Evolutionary conservation across 768 basidiomycete species (phyloP).

Genomic region (Fomitopsis serialis): DNA sequence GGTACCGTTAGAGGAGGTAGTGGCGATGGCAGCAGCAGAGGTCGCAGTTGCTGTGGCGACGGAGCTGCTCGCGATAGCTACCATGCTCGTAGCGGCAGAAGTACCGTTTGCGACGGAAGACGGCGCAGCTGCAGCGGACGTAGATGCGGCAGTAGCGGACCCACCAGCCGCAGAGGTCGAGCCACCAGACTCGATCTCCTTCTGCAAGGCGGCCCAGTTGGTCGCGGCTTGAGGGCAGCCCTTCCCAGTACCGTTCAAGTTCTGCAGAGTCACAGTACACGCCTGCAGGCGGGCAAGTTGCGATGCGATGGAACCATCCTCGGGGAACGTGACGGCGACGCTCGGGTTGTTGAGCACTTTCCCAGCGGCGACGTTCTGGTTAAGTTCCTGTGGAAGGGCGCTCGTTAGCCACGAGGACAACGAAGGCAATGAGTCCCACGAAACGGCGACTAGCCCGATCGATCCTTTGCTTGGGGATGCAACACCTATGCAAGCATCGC

Average conservation of each 20-base stretch:
- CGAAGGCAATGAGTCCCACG: too few relatives aligned
- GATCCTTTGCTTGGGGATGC: too few relatives aligned
- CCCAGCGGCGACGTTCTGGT: slow-evolving; percentile 36
- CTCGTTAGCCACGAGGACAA: too few relatives aligned
- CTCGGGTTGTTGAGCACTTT: slow-evolving; percentile 36
- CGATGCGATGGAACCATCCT: slow-evolving; percentile 31
- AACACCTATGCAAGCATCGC: too few relatives aligned
- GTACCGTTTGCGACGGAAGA: not conserved
- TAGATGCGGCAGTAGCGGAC: too few relatives aligned
- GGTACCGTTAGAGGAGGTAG: slow-evolving; percentile 9
- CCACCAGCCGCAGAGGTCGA: not conserved
- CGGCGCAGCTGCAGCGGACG: not conserved
- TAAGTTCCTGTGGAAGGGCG: slow-evolving; percentile 23
- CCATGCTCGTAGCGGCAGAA: not conserved
- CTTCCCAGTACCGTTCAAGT: slow-evolving; percentile 56
- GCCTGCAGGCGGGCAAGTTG: slow-evolving; percentile 43
- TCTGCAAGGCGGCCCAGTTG: slow-evolving; percentile 39
- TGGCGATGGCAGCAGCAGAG: slow-evolving; percentile 2
- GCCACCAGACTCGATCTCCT: slow-evolving; percentile 9
- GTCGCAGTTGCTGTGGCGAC: not conserved
- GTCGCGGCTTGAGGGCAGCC: slow-evolving; percentile 64
- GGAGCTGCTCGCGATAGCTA: not conserved
- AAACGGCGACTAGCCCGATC: too few relatives aligned
- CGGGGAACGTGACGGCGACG: slow-evolving; percentile 36
- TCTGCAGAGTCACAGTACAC: slow-evolving; percentile 61